Evolutionary conservation across 2,329 filamentous ascomycete species (phyloP), one percentile per base, ranked within the genome.

Genomic region (Xylaria sp.): DNA sequence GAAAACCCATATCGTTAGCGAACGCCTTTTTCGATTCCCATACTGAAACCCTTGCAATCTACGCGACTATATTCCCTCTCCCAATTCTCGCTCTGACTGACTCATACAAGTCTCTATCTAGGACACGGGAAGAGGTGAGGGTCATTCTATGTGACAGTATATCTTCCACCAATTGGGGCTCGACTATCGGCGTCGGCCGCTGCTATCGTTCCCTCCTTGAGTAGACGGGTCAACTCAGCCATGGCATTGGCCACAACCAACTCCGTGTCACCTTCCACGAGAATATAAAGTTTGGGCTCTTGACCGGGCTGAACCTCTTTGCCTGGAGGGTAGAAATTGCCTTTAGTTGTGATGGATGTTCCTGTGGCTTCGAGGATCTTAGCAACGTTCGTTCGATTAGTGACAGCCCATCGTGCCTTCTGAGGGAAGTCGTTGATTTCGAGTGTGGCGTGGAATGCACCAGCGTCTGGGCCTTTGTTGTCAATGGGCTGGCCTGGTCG

Each of bases 361-460:
- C 94, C 95, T 0, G 95, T 98, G 9, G 93, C 89, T 77, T 99
- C 96, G 72, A 99, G 86, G 74, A 99, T 98, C 85, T 98, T 99
- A 74, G 95, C 94, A 65, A 99, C 96, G 77, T 99, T 99, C 42
- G 96, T 98, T 72, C 96, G 90, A 80, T 99, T 99, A 47, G 96
- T 99, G 82, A 99, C 96, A 11, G 94, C 95, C 96, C 96, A 99
- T 75, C 96, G 89, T 71, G 96, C 96, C 85, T 98, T 98, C 80
- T 99, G 96, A 39, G 96, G 96, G 81, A 98, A 98, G 81, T 99
- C 96, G 81, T 99, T 99, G 88, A 99, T 99, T 81, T 98, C 96
- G 69, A 99, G 86, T 3, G 95, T 98, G 17, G 96, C 94, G 79
- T 99, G 96, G 86, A 94, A 99, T 0, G 94, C 94, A 60, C 96